Percentiles rank a stretch among this genome's conserved stretches.
These are phyloP conservation scores for Tothia fuscella DNA, from an alignment of 2,329 filamentous ascomycete genomes.

Conservation along the genomic window DNA sequence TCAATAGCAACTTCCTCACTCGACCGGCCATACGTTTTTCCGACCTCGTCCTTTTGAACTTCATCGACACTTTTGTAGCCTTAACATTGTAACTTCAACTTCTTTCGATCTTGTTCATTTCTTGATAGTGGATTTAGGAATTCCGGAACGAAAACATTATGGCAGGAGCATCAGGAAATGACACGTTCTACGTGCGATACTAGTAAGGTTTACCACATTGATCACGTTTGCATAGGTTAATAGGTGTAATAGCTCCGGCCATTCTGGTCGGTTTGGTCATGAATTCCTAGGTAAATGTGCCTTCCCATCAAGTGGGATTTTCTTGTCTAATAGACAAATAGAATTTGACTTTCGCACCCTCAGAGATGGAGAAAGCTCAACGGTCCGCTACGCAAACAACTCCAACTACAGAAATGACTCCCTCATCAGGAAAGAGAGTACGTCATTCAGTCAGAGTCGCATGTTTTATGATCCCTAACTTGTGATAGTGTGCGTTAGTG, in stretches of 20 bases:
- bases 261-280: slow-evolving; percentile 93
- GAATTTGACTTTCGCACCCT: slow-evolving; percentile 95
- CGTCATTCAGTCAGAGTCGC: slow-evolving; percentile 26
- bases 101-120: no score
- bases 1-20: no score
- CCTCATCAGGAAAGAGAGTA: slow-evolving; percentile 98
- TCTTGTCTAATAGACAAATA: slow-evolving; percentile 29
- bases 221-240: slow-evolving; percentile 26
- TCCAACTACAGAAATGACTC: slow-evolving; percentile 99
- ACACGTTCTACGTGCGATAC: slow-evolving; percentile 92
- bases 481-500: slow-evolving; percentile 80
- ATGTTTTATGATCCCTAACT: no score
- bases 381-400: slow-evolving; percentile 96
- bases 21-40: no score
- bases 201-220: slow-evolving; percentile 54
- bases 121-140: no score
- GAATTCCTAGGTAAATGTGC: slow-evolving; percentile 71
- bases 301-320: neutral
- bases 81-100: no score
- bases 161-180: no score
- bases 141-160: no score
- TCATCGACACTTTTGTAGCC: no score
- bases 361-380: slow-evolving; percentile 83
- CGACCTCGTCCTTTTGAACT: no score
- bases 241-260: slow-evolving; percentile 61